Evolutionary conservation across 2,329 filamentous ascomycete genomes (phyloP), one percentile per base, ranked within the genome.

Genomic region (Fusarium subtropicale): DNA sequence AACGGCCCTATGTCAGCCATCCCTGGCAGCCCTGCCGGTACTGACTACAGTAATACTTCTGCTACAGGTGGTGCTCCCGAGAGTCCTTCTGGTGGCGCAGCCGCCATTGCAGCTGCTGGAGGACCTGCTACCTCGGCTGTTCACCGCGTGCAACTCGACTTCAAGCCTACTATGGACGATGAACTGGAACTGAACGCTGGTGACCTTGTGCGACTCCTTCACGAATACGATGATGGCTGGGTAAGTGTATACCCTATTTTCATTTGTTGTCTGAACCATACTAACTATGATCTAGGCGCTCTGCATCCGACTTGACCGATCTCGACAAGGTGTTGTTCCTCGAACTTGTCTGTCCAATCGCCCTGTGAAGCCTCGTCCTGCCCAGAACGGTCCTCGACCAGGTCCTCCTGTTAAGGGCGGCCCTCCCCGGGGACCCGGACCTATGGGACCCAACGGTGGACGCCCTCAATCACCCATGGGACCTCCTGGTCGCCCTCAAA

Each of bases 151-250:
- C 93, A 97, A 79, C 88, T 98, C 72, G 94, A 97, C 79, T 99
- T 98, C 80, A 91, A 89, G 78, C 94, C 96, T 28, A 95, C 92
- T 5, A 91, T 98, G 86, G 91, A 93, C 8, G 96, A 99, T 76
- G 96, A 99, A 81, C 85, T 99, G 76, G 92, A 89, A 67, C 86
- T 99, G 45, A 87, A 84, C 67, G 88, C 91, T 60, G 96, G 96
- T 54, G 90, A 97, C 67, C 85, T 99, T 50, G 93, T 98, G 52
- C 88, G 95, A 69, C 84, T 99, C 69, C 85, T 98, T 54, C 95
- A 98, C 76, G 94, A 97, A 81, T 99, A 98, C 75, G 96, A 99
- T 77, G 96, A 99, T 81, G 96, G 96, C 75, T 99, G 96, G 96
- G 92, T 95, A 87, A 87, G 92, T 41, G 20, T 28, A 11, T 12